Percentiles rank a stretch among this genome's conserved stretches.
phyloP scores from a whole-genome alignment of 2,329 filamentous ascomycete species.

The Trichoderma sp. region DNA sequence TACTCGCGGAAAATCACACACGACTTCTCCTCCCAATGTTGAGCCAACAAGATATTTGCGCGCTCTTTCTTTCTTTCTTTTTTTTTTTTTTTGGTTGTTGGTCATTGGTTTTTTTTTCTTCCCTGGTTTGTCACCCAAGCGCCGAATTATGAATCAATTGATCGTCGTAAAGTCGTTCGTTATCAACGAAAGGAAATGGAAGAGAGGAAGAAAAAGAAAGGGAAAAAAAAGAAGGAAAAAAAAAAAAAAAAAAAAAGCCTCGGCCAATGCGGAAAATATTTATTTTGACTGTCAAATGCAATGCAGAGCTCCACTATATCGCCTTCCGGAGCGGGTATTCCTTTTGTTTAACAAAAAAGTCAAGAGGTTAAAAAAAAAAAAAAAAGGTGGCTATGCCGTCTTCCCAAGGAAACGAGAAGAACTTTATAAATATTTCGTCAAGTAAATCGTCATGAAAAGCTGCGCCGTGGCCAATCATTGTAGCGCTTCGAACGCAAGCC shows the following conservation, averaged over 20 bases:
- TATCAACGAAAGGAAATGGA: neutral
- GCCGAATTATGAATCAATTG: constrained; percentile 4
- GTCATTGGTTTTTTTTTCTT: neutral
- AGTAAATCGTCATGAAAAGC: neutral
- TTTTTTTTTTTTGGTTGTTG: neutral
- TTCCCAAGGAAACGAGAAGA: neutral
- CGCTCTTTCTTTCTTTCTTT: neutral
- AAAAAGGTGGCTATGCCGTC: constrained; percentile 3
- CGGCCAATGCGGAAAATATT: constrained; percentile 12
- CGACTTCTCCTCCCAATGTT: neutral
- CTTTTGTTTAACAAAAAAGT: constrained; percentile 2
- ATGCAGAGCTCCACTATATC: constrained; percentile 9
- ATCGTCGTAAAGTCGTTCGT: constrained; percentile 9
- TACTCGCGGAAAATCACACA: neutral
- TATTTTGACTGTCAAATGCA: constrained; percentile 16
- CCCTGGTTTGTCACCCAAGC: neutral
- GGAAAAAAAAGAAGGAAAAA: no score
- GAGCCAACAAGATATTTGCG: neutral
- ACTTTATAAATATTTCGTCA: neutral
- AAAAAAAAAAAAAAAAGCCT: neutral
- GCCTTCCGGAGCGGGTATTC: constrained; percentile 17
- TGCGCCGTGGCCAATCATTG: neutral
- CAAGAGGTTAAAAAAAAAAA: neutral
- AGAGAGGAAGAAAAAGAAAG: neutral
- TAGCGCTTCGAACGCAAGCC: neutral